phyloP scores from a whole-genome alignment of 192 early-diverging fungal genomes.

The Coemansia sp. region DNA sequence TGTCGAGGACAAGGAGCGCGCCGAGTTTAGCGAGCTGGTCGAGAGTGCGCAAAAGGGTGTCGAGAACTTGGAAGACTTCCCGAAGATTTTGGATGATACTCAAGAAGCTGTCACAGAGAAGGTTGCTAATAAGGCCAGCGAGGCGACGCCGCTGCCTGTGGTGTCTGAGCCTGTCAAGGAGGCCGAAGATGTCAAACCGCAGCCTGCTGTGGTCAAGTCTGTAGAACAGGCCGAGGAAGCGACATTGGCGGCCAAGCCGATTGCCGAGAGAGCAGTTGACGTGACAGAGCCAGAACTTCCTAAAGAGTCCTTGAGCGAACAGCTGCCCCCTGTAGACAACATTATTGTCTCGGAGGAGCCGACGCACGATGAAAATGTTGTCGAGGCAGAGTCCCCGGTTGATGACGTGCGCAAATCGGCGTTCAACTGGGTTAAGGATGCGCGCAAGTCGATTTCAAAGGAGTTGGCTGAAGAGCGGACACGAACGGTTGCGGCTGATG shows the following conservation, averaged over 20 bases:
- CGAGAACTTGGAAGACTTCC: slow-evolving; percentile 45
- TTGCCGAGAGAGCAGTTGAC: slow-evolving; percentile 4
- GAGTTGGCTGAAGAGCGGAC: slow-evolving; percentile 52
- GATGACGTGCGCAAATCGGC: slow-evolving; percentile 49
- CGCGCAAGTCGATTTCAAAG: slow-evolving; percentile 50
- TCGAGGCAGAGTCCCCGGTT: slow-evolving; percentile 2
- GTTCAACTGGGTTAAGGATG: slow-evolving; percentile 53
- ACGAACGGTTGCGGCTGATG: slow-evolving; percentile 12
- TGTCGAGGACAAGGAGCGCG: slow-evolving; percentile 23
- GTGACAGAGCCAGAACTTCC: not conserved
- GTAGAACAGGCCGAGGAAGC: slow-evolving; percentile 6
- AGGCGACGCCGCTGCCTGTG: not conserved
- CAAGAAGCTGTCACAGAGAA: not conserved
- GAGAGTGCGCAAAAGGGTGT: slow-evolving; percentile 24
- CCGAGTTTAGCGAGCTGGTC: slow-evolving; percentile 36
- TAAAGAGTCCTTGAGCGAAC: not conserved
- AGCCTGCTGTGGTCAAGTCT: not conserved
- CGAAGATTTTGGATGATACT: slow-evolving; percentile 25
- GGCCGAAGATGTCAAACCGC: not conserved
- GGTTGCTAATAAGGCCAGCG: not conserved
- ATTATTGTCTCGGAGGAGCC: slow-evolving; percentile 1
- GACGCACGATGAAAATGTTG: not conserved
- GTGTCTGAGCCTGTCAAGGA: slow-evolving; percentile 1
- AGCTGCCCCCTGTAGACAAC: slow-evolving; percentile 4
- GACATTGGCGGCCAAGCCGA: not conserved